Evolutionary conservation across 108 stramenopile genomes (phyloP).

Genomic region (Discostella stelligeroides): DNA sequence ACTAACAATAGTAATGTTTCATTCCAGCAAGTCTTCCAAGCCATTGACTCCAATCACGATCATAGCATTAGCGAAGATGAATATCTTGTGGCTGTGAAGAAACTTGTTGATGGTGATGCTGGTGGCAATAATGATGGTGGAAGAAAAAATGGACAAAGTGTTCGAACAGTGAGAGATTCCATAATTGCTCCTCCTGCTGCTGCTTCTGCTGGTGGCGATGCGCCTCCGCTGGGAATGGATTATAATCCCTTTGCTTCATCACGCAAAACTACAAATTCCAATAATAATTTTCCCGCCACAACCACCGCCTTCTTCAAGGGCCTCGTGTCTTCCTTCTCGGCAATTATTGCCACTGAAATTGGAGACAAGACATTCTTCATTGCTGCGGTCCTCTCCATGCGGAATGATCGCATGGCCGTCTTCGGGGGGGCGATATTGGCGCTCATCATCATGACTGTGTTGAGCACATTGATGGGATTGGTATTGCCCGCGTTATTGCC

Average conservation of each 20-base stretch:
- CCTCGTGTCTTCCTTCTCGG: slow-evolving; percentile 74
- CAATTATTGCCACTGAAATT: slow-evolving; percentile 98
- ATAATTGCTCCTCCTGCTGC: neutral
- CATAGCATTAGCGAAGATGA: slow-evolving; percentile 26
- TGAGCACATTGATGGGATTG: slow-evolving; percentile 90
- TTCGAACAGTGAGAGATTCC: too few relatives aligned
- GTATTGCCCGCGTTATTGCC: slow-evolving; percentile 91
- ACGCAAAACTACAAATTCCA: slow-evolving; percentile 38
- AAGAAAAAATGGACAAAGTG: too few relatives aligned
- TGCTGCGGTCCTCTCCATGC: slow-evolving; percentile 97
- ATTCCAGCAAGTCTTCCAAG: slow-evolving; percentile 20
- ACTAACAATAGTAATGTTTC: too few relatives aligned
- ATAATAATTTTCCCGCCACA: slow-evolving; percentile 31
- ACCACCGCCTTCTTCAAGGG: slow-evolving; percentile 58
- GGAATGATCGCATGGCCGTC: slow-evolving; percentile 87
- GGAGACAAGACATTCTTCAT: slow-evolving; percentile 99
- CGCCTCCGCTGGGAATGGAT: slow-evolving; percentile 47
- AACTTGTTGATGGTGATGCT: neutral
- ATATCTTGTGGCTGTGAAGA: slow-evolving; percentile 6
- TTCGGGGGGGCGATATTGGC: slow-evolving; percentile 92
- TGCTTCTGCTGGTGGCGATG: too few relatives aligned
- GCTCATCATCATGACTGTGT: slow-evolving; percentile 94
- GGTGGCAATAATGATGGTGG: neutral
- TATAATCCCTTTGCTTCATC: slow-evolving; percentile 39
- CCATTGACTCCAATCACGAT: slow-evolving; percentile 38